phyloP scores from a whole-genome alignment of 2,329 filamentous ascomycete species.

The Neopestalotiopsis rosae region DNA sequence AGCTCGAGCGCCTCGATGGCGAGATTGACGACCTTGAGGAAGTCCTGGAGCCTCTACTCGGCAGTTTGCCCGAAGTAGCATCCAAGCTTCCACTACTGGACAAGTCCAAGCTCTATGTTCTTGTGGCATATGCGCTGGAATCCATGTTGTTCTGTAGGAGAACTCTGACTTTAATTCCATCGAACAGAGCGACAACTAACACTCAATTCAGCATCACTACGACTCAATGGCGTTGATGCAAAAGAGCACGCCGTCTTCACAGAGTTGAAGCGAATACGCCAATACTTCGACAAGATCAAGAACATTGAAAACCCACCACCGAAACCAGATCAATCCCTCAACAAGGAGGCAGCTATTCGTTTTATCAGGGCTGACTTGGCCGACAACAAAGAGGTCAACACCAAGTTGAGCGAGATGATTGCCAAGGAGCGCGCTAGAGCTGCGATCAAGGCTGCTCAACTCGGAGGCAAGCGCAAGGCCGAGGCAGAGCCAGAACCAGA shows the following conservation, averaged over 20 bases:
- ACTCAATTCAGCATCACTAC: slow-evolving; percentile 64
- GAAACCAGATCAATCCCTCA: slow-evolving; percentile 59
- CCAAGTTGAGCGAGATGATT: slow-evolving; percentile 60
- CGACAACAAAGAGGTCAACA: slow-evolving; percentile 57
- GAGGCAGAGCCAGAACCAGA: slow-evolving; percentile 19
- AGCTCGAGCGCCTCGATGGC: slow-evolving; percentile 76
- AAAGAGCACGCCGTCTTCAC: slow-evolving; percentile 83
- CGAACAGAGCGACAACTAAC: background rate
- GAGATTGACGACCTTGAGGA: slow-evolving; percentile 82
- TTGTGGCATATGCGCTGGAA: slow-evolving; percentile 87
- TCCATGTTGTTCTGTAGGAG: slow-evolving; percentile 82
- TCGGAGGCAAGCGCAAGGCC: slow-evolving; percentile 35
- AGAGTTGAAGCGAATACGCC: slow-evolving; percentile 84
- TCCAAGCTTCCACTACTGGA: slow-evolving; percentile 89
- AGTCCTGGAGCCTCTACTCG: slow-evolving; percentile 74
- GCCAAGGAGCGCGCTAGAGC: slow-evolving; percentile 61
- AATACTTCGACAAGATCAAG: slow-evolving; percentile 94
- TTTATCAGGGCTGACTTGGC: slow-evolving; percentile 81
- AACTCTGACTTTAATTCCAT: background rate
- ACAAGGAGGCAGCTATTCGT: slow-evolving; percentile 79
- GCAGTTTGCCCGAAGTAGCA: slow-evolving; percentile 69
- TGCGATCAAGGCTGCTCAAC: slow-evolving; percentile 50
- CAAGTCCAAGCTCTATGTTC: slow-evolving; percentile 91
- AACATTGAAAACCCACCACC: slow-evolving; percentile 67
- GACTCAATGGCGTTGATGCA: slow-evolving; percentile 79